Evolutionary conservation across 176 grass and related monocot species (phyloP).

Genomic region (Aechmea fasciata): DNA sequence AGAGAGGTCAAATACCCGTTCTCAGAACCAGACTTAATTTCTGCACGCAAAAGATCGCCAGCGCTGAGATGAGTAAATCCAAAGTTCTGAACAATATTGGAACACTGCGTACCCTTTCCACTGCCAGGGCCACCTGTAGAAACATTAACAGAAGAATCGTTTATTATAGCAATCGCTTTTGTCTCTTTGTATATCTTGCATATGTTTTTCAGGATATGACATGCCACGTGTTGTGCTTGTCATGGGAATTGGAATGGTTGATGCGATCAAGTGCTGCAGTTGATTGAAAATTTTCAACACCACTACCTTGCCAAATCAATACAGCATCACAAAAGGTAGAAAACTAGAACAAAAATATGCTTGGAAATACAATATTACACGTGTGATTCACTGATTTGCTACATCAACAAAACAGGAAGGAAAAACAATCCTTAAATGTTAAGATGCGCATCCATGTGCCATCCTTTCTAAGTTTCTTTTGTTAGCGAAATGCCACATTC

Average conservation of each 20-base stretch:
- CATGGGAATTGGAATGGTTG: background rate
- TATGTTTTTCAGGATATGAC: slow-evolving; percentile 3
- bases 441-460: too few species aligned
- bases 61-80: slow-evolving; percentile 90
- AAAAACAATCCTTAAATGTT: too few species aligned
- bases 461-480: too few species aligned
- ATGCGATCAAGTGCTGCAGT: background rate
- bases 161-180: slow-evolving; percentile 2
- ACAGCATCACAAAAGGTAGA: too few species aligned
- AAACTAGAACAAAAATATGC: too few species aligned
- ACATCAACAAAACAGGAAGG: too few species aligned
- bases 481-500: too few species aligned
- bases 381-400: too few species aligned
- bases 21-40: slow-evolving; percentile 75
- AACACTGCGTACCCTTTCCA: slow-evolving; percentile 82
- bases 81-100: slow-evolving; percentile 79
- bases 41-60: slow-evolving; percentile 80
- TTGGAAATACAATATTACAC: too few species aligned
- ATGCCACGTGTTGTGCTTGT: background rate
- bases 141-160: slow-evolving; percentile 23
- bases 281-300: background rate
- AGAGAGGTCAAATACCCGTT: slow-evolving; percentile 41
- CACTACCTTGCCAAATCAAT: background rate
- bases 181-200: background rate
- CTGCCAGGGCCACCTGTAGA: slow-evolving; percentile 76